Percentiles rank a stretch among this genome's conserved stretches.
These are phyloP conservation scores for Gorgonomyces haynaldii DNA, from an alignment of 192 early-diverging fungal genomes.

Conservation along the genomic window DNA sequence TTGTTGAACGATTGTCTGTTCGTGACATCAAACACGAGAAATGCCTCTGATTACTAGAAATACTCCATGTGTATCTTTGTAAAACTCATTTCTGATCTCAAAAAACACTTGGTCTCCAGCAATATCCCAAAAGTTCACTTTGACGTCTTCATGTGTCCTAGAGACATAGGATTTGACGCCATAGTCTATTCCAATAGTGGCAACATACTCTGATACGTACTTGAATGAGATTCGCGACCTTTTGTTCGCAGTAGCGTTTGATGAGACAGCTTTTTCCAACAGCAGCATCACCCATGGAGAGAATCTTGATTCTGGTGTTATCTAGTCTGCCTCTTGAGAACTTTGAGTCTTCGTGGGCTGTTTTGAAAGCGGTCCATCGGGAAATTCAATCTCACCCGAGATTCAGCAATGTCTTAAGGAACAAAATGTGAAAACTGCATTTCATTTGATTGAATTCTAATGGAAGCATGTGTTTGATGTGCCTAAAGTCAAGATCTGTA, in stretches of 20 bases:
- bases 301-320: conserved; percentile 29
- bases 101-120: conserved; percentile 40
- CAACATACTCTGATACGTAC: conserved; percentile 43
- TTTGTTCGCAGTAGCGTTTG: conserved; percentile 42
- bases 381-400: no score
- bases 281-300: conserved; percentile 35
- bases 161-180: conserved; percentile 48
- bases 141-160: conserved; percentile 24
- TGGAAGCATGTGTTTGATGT: conserved; percentile 13
- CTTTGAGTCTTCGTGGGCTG: no score
- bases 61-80: conserved; percentile 46
- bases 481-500: conserved; percentile 5
- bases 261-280: conserved; percentile 47
- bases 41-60: conserved; percentile 8
- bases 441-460: background rate
- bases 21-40: conserved; percentile 31
- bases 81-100: conserved; percentile 52
- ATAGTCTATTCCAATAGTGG: conserved; percentile 53
- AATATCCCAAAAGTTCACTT: conserved; percentile 54
- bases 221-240: conserved; percentile 19
- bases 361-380: no score
- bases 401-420: no score
- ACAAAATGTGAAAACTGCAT: no score
- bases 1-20: conserved; percentile 21
- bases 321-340: conserved; percentile 8